Evolutionary conservation across 805 yeast genomes (phyloP).

Genomic region (Ogataea neopini): DNA sequence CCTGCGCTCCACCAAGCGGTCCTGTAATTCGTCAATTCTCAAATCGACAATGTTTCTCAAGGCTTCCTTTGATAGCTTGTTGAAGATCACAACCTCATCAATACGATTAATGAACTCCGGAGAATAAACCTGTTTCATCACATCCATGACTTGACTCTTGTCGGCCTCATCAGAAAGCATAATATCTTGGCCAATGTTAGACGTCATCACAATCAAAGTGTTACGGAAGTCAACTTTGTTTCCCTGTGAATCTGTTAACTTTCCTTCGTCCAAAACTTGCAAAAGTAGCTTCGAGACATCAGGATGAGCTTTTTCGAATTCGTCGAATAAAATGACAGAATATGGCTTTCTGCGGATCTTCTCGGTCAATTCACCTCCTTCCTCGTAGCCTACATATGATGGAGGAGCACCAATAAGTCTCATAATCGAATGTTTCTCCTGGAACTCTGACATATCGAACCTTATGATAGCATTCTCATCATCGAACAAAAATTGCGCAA

Average conservation of each 20-base stretch:
- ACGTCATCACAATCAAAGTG: slow-evolving; percentile 94
- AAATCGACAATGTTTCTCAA: slow-evolving; percentile 81
- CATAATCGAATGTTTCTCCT: slow-evolving; percentile 88
- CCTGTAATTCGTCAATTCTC: slow-evolving; percentile 77
- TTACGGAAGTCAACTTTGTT: slow-evolving; percentile 92
- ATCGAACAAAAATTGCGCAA: slow-evolving; percentile 90
- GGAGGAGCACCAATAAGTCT: slow-evolving; percentile 97
- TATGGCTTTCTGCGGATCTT: slow-evolving; percentile 95
- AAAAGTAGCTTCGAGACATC: slow-evolving; percentile 88
- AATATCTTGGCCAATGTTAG: slow-evolving; percentile 93
- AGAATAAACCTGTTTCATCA: slow-evolving; percentile 73
- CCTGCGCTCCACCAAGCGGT: slow-evolving; percentile 75
- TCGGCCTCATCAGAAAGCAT: slow-evolving; percentile 69
- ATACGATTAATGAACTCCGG: slow-evolving; percentile 95
- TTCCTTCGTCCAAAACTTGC: slow-evolving; percentile 95
- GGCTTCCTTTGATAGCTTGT: slow-evolving; percentile 77
- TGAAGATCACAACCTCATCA: slow-evolving; percentile 92
- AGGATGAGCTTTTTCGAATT: slow-evolving; percentile 95
- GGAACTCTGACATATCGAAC: slow-evolving; percentile 98
- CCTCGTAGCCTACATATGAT: slow-evolving; percentile 95
- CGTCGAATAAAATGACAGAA: slow-evolving; percentile 90
- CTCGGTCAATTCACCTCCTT: slow-evolving; percentile 94
- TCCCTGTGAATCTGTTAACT: slow-evolving; percentile 92
- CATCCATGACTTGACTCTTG: slow-evolving; percentile 60
- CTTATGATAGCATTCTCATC: slow-evolving; percentile 84